phyloP scores from a whole-genome alignment of 2,329 filamentous ascomycete genomes.

The Colletotrichum orchidophilum region DNA sequence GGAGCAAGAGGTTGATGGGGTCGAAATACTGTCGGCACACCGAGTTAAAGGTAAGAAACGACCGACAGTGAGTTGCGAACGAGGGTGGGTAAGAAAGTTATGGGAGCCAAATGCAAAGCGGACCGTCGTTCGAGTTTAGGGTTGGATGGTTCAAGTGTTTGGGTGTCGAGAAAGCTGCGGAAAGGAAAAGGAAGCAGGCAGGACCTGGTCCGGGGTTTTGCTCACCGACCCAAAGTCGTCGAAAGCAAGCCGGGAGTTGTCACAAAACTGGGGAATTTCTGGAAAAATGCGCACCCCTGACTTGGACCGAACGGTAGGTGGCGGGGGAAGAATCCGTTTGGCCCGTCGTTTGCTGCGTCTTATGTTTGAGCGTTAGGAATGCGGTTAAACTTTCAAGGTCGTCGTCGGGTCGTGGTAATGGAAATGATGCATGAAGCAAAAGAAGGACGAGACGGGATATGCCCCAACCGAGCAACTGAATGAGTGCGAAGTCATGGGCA shows the following conservation, averaged over 20 bases:
- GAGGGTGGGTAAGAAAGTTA: conserved; percentile 10
- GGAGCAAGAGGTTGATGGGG: not conserved
- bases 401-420: not conserved
- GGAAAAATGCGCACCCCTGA: conserved; percentile 11
- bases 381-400: not conserved
- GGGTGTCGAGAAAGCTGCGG: conserved; percentile 20
- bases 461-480: not conserved
- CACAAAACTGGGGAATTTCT: conserved; percentile 16
- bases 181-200: conserved; percentile 18
- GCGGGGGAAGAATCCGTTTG: not conserved
- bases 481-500: not conserved
- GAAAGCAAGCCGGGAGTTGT: conserved; percentile 22
- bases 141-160: conserved; percentile 8
- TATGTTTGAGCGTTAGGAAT: not conserved
- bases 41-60: not conserved
- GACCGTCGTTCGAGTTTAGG: conserved; percentile 18
- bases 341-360: not conserved
- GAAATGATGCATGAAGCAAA: not conserved
- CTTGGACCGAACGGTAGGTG: conserved; percentile 8
- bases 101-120: conserved; percentile 1
- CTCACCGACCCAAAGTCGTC: conserved; percentile 26
- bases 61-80: not conserved
- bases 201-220: conserved; percentile 22
- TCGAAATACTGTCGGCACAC: not conserved
- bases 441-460: not conserved